Evolutionary conservation across 257 asterid genomes (phyloP).

Genomic region (Apocynum venetum): DNA sequence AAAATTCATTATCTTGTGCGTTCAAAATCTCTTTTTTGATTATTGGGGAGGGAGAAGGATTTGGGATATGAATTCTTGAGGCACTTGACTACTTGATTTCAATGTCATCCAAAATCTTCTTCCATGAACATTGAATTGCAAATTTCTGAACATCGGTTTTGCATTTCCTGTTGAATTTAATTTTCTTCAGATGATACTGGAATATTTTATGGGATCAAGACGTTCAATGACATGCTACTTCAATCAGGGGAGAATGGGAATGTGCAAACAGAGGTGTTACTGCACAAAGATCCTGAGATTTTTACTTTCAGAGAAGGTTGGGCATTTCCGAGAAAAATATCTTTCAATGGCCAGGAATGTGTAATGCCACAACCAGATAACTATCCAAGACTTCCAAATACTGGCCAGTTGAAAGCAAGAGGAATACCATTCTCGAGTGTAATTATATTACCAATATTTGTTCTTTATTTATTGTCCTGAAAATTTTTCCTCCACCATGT

Average conservation of each 20-base stretch:
- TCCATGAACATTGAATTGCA: neutral
- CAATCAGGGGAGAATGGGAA: constrained; percentile 60
- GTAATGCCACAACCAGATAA: constrained; percentile 67
- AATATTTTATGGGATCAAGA: constrained; percentile 57
- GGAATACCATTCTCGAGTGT: neutral
- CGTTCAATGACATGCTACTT: constrained; percentile 70
- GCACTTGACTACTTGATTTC: too few species aligned
- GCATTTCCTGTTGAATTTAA: neutral
- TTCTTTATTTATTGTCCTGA: constrained; percentile 16
- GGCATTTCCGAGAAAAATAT: constrained; percentile 71
- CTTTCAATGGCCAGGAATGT: constrained; percentile 69
- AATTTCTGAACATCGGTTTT: neutral
- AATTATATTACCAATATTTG: constrained; percentile 17
- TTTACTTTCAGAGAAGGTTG: constrained; percentile 69
- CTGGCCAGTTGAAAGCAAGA: constrained; percentile 18
- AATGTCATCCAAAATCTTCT: neutral
- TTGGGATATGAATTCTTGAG: too few species aligned
- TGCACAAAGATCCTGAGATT: constrained; percentile 41
- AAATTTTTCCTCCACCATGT: neutral
- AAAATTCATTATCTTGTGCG: too few species aligned
- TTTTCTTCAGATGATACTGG: constrained; percentile 61
- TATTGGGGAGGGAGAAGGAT: too few species aligned
- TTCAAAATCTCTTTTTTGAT: too few species aligned
- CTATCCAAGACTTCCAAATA: constrained; percentile 56
- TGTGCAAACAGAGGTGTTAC: constrained; percentile 68